Evolutionary conservation across 1,139 yeast species (phyloP).

Genomic region (Protomyces pachydermus): DNA sequence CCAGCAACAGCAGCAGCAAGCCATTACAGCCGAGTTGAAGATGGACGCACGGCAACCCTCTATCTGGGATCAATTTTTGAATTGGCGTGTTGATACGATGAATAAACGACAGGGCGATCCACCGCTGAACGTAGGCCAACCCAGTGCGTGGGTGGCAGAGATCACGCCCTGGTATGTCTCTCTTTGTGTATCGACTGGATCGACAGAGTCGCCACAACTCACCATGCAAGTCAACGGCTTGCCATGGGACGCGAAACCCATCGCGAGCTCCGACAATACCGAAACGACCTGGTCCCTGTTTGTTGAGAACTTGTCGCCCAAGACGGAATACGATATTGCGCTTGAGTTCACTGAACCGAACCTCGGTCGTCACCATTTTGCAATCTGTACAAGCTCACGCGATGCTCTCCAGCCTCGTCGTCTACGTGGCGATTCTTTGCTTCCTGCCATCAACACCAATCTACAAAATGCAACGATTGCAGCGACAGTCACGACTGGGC

Average conservation of each 20-base stretch:
- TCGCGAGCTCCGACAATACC: not conserved
- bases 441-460: constrained; percentile 4
- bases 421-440: not conserved
- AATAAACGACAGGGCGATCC: constrained; percentile 4
- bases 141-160: constrained; percentile 5
- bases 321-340: constrained; percentile 15
- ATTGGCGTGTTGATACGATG: constrained; percentile 1
- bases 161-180: constrained; percentile 9
- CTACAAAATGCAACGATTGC: not conserved
- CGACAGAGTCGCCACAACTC: not conserved
- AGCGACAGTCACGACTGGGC: not conserved
- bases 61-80: constrained; percentile 11
- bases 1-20: not conserved
- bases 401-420: not conserved
- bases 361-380: not conserved
- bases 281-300: constrained; percentile 3
- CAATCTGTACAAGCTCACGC: constrained; percentile 9
- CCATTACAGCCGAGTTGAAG: not conserved
- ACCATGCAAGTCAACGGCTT: constrained; percentile 11
- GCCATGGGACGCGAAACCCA: constrained; percentile 9
- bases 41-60: not conserved
- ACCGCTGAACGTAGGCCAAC: not conserved
- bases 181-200: not conserved
- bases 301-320: constrained; percentile 17
- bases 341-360: not conserved